Percentiles rank a stretch among this genome's conserved stretches.
phyloP scores from a whole-genome alignment of 495 filamentous ascomycete species.

The Choiromyces venosus region DNA sequence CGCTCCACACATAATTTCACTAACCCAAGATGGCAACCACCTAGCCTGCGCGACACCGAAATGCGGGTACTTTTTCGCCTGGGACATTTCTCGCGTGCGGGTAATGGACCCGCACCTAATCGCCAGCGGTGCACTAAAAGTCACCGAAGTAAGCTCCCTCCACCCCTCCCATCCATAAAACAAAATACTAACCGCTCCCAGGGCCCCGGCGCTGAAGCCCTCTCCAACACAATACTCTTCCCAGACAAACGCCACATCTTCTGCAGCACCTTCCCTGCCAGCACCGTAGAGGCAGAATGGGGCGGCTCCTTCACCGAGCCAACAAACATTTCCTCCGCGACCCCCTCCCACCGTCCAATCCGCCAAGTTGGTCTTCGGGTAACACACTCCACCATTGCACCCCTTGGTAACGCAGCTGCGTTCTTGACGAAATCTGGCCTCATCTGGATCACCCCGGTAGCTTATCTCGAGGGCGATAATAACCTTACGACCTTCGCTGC shows the following conservation, averaged over 20 bases:
- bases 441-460: conserved; percentile 35
- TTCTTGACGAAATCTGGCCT: conserved; percentile 38
- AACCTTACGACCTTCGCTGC: conserved; percentile 35
- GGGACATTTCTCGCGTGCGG: conserved; percentile 34
- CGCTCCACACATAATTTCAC: conserved; percentile 33
- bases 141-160: conserved; percentile 24
- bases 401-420: conserved; percentile 35
- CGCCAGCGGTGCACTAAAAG: conserved; percentile 25
- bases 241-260: conserved; percentile 39
- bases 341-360: conserved; percentile 23
- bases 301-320: conserved; percentile 40
- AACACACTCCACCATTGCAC: conserved; percentile 29
- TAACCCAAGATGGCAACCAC: conserved; percentile 34
- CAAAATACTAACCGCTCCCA: conserved; percentile 14
- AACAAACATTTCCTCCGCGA: conserved; percentile 15
- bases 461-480: conserved; percentile 35
- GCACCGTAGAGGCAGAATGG: conserved; percentile 34
- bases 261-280: conserved; percentile 34
- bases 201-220: conserved; percentile 34
- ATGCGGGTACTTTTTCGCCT: conserved; percentile 40
- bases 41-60: conserved; percentile 36
- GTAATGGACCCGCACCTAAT: conserved; percentile 35
- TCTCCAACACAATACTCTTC: conserved; percentile 34
- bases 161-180: neutral
- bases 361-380: conserved; percentile 35